Conservation (phyloP, 2,329 filamentous ascomycete genomes). For the Stromatinia cepivora region DNA sequence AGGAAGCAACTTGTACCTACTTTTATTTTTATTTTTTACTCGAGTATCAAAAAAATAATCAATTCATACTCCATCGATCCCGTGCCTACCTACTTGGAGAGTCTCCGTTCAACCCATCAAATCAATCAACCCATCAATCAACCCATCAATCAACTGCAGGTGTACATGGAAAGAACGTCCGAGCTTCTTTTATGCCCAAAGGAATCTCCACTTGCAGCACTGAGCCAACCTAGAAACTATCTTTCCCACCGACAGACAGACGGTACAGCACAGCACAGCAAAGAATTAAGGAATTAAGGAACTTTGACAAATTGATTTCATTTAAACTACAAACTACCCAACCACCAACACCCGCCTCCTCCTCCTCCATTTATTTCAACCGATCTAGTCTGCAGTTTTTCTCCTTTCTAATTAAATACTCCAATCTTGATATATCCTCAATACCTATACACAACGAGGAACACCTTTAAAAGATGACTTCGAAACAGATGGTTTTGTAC, state of each 20-base stretch:
- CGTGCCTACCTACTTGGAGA: too few species aligned
- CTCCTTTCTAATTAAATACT: not conserved
- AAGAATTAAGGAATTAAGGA: conserved; percentile 23
- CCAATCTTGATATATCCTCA: not conserved
- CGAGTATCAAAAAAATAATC: too few species aligned
- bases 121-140: too few species aligned
- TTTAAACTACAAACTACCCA: not conserved
- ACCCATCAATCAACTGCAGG: too few species aligned
- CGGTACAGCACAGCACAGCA: conserved; percentile 18
- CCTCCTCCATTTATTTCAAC: not conserved
- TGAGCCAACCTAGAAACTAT: conserved; percentile 25
- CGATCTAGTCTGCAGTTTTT: conserved; percentile 1
- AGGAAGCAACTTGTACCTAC: too few species aligned
- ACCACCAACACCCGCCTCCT: conserved; percentile 4
- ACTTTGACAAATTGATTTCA: conserved; percentile 27
- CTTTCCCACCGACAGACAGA: conserved; percentile 26
- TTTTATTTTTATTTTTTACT: too few species aligned
- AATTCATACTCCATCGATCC: too few species aligned
- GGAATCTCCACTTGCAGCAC: conserved; percentile 29
- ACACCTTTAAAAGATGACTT: conserved; percentile 9
- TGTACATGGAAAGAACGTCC: conserved; percentile 27
- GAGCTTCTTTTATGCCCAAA: conserved; percentile 31
- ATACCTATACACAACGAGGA: conserved; percentile 16
- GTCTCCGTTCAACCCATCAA: too few species aligned
- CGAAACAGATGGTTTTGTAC: conserved; percentile 79